These are phyloP conservation scores for Trametopsis cervina DNA, from an alignment of 768 basidiomycete species.

Conservation along the genomic window DNA sequence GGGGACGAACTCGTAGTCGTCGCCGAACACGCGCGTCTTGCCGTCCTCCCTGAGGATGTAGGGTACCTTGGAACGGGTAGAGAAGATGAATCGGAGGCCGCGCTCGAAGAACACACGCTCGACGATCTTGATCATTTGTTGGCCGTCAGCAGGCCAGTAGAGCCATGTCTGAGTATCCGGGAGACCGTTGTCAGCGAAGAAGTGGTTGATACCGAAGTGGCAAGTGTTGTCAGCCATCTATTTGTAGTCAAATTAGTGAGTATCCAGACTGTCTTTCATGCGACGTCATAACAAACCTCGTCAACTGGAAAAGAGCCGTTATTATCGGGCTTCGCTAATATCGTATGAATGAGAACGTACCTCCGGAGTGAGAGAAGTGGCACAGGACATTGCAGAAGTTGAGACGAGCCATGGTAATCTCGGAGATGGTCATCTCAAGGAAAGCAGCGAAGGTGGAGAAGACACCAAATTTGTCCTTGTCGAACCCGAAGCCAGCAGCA, in stretches of 20 bases:
- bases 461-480: constrained; percentile 74
- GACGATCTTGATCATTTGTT: constrained; percentile 76
- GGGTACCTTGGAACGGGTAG: constrained; percentile 85
- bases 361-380: constrained; percentile 88
- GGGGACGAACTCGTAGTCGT: constrained; percentile 70
- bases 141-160: constrained; percentile 83
- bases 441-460: constrained; percentile 91
- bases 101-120: constrained; percentile 76
- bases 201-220: constrained; percentile 73
- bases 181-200: constrained; percentile 87
- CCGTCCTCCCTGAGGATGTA: constrained; percentile 78
- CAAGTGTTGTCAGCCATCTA: constrained; percentile 54
- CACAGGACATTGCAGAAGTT: constrained; percentile 84
- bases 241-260: not conserved
- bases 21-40: constrained; percentile 54
- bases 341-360: constrained; percentile 27
- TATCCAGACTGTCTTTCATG: not conserved
- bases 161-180: constrained; percentile 71
- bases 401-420: constrained; percentile 88
- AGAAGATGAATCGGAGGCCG: constrained; percentile 82
- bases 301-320: constrained; percentile 40
- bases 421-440: constrained; percentile 86
- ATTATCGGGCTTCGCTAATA: not conserved
- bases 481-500: constrained; percentile 70
- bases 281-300: constrained; percentile 30